A percentile compares a stretch with the other conserved stretches of the same genome.
Evolutionary conservation across 1,284 basidiomycete genomes (phyloP).

Genomic region (Thecaphora frezii): DNA sequence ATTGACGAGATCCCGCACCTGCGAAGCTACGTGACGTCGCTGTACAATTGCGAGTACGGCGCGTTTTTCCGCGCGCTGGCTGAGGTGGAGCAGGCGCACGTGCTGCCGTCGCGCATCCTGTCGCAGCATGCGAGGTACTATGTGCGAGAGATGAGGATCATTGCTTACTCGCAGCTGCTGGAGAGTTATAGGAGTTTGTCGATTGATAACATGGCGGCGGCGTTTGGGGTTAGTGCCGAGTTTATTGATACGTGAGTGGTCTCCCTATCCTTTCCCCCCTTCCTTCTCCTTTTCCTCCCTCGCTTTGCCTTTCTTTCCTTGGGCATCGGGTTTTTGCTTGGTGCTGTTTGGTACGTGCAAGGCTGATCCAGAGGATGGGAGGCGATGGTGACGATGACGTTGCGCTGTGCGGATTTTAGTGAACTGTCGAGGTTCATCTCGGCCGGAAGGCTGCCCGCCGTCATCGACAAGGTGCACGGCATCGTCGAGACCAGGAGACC

Average conservation of each 20-base stretch:
- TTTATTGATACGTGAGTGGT: conserved; percentile 71
- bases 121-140: conserved; percentile 86
- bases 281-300: too few relatives aligned
- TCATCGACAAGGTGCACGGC: conserved; percentile 86
- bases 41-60: conserved; percentile 92
- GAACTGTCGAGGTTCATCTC: conserved; percentile 93
- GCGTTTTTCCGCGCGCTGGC: conserved; percentile 90
- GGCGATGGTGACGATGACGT: too few relatives aligned
- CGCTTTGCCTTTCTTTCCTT: too few relatives aligned
- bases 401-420: too few relatives aligned
- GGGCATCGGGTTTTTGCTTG: too few relatives aligned
- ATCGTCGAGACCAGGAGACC: conserved; percentile 93
- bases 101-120: conserved; percentile 82
- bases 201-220: conserved; percentile 78
- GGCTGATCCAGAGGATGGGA: too few relatives aligned
- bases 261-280: too few relatives aligned
- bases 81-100: conserved; percentile 81
- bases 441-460: conserved; percentile 80
- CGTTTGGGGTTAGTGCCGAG: conserved; percentile 85
- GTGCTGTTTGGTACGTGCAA: too few relatives aligned
- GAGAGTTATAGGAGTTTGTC: conserved; percentile 90
- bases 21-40: conserved; percentile 63
- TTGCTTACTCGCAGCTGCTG: conserved; percentile 87
- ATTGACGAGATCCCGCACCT: conserved; percentile 63
- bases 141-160: conserved; percentile 92